Evolutionary conservation across 768 basidiomycete genomes (phyloP), one percentile per base, ranked within the genome.

Genomic region (Coprinopsis sp.): DNA sequence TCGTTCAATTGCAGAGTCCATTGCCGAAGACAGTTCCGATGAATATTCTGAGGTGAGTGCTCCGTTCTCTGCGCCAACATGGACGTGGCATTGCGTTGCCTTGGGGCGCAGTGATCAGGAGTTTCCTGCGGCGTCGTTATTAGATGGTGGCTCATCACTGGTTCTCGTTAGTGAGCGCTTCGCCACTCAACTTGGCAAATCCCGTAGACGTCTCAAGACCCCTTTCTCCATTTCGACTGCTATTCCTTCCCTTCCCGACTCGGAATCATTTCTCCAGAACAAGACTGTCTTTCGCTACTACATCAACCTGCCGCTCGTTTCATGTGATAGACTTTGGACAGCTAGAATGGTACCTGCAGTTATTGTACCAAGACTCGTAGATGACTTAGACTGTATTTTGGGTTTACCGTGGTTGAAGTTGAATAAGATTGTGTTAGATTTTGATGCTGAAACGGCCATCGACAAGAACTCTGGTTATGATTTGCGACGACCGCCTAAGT

Each of bases 371-470:
- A 31, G 28, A 1, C 53, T 69, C 1, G 63, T 55, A 27, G 51
- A 43, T 2, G 58, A n/a, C 8, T 8, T 8, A 8, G n/a, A 59
- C 3, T 25, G 72, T 6, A 44, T 72, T 0, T 54, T 72, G 0
- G 67, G 68, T 0, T 40, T 62, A 0, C 70, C 68, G 0, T 72
- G 65, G 23, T 54, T 72, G 1, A 19, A 22, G 23, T 16, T 13
- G 27, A 30, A 14, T 41, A 44, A 21, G 13, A 23, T 31, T 2
- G 24, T 24, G 12, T 27, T 24, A 10, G 42, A 1, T 23, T 45
- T 2, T 18, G 22, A 13, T 11, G 39, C 3, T n/a, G 33, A 7
- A 37, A 45, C 6, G 8, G n/a, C 1, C 5, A 13, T 4, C 21
- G 33, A 1, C 14, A 29, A 14, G 12, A 33, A n/a, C 10, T 29